These are phyloP conservation scores for Ascochyta viciae-villosae DNA, from an alignment of 2,329 filamentous ascomycete species.

Conservation along the genomic window DNA sequence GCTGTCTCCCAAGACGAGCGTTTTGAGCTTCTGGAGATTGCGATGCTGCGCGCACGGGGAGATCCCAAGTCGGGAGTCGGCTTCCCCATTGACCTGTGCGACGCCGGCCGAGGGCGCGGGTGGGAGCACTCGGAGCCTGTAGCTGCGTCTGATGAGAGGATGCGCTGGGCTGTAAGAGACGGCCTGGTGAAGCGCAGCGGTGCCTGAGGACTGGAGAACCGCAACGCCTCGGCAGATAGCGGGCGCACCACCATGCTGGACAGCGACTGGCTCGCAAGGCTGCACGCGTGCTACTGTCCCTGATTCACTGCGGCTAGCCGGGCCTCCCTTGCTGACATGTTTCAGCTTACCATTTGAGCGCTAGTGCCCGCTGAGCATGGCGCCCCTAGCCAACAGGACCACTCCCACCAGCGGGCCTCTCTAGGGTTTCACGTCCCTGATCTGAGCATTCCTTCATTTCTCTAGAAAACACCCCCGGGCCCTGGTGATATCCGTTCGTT, in stretches of 20 bases:
- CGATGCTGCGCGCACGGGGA: constrained; percentile 16
- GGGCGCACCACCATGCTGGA: constrained; percentile 20
- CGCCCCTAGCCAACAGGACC: constrained; percentile 29
- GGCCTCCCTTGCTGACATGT: constrained; percentile 39
- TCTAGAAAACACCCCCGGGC: constrained; percentile 38
- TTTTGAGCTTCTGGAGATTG: constrained; percentile 15
- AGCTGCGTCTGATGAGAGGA: constrained; percentile 3
- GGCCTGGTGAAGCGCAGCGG: constrained; percentile 12
- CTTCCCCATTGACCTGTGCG: constrained; percentile 6
- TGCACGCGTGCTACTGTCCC: constrained; percentile 20
- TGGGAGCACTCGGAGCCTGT: background rate
- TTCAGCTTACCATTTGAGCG: constrained; percentile 37
- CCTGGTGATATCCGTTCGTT: constrained; percentile 38
- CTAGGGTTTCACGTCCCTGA: constrained; percentile 46
- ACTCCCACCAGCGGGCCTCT: constrained; percentile 28
- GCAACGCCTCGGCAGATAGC: constrained; percentile 22
- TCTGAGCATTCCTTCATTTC: constrained; percentile 50
- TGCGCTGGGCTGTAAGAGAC: constrained; percentile 7
- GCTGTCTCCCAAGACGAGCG: background rate
- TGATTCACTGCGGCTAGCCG: constrained; percentile 19
- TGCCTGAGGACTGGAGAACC: constrained; percentile 19
- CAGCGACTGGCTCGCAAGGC: constrained; percentile 29
- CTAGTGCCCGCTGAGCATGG: constrained; percentile 32
- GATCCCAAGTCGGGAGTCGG: constrained; percentile 11
- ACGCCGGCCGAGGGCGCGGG: constrained; percentile 3